Evolutionary conservation across 768 basidiomycete species (phyloP), one percentile per base, ranked within the genome.

Genomic region (Amanita pseudoporphyria): DNA sequence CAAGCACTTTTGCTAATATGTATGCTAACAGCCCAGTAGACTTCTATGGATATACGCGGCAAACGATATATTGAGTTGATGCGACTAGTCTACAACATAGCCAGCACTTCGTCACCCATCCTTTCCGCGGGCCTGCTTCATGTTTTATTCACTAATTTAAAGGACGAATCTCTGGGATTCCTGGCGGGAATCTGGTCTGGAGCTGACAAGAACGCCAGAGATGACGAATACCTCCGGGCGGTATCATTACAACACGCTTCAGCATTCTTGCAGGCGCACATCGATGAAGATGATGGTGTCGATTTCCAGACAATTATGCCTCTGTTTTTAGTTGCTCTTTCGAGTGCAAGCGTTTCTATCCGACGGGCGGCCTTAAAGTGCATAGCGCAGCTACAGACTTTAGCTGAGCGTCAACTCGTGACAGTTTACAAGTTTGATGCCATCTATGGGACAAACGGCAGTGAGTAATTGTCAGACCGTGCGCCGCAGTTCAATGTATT

Each of bases 271-370:
- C 73, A 81, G 41, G 89, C 93, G 0, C 82, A 90, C 62, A 60
- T 72, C 1, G 58, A 69, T 2, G 67, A 74, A 40, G 66, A 72
- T 36, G 70, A 72, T 32, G 68, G 72, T 12, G 63, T 83, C 3
- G 92, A 95, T 62, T 89, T 94, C 64, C 86, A 93, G 62, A 82
- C 79, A 0, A 73, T 93, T 5, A 58, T 92, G 9, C 87, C 89
- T 1, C 71, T 81, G 2, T 60, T 91, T 9, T 67, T 92, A 1
- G 74, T 84, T 18, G 73, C 79, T 9, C 57, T 91, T 10, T 73
- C 79, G 46, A 73, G 70, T 52, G 21, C 62, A 1, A 69, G 73
- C 38, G 52, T 54, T 3, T 60, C 62, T 5, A 65, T 73, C n/a
- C 73, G 82, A 18, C 62, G 67, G 39, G 75, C 71, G 12, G 78